Evolutionary conservation across 2,329 filamentous ascomycete genomes (phyloP), one percentile per base, ranked within the genome.

Genomic region (Fusarium marasasianum): DNA sequence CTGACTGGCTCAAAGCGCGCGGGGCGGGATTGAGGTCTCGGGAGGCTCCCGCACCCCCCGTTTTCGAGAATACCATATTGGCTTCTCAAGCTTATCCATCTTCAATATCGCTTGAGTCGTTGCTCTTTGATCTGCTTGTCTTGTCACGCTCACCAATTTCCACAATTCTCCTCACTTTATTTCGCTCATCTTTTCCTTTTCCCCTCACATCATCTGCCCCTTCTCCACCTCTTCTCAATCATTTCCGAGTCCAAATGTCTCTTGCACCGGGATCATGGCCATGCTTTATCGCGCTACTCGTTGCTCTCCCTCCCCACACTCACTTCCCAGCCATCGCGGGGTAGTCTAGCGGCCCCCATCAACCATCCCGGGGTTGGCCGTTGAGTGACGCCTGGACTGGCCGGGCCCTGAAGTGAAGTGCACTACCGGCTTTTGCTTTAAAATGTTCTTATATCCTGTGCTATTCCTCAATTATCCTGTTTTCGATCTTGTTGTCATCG

Each of bases 241-340:
- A 53, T 47, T 63, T 73, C 53, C 56, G 63, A 56, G 60, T 58
- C 73, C 66, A 67, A 37, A 53, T 37, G 50, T 26, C 50, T 59
- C 53, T 53, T 63, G 63, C 54, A 57, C 57, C n/a, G 35, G 60
- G 59, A 60, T 45, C 6, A 43, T 53, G 58, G 35, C 59, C 35
- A 43, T 63, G 64, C 48, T 66, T 26, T 26, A 37, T 38, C 35
- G 33, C 59, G 60, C 71, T 74, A 74, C 63, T 59, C 24, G 41
- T 56, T 44, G 47, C 41, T 63, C 59, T 73, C 76, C 74, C 59
- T 73, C 76, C 74, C 76, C 76, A 73, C 74, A 74, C 43, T 58
- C 58, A 57, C 55, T 43, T 65, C 63, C 69, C 67, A 74, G 72
- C 74, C 74, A 71, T 75, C 71, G 74, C 74, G 75, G 75, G 74